phyloP scores from a whole-genome alignment of 2,329 filamentous ascomycete genomes.

The Aspergillus amoenus region DNA sequence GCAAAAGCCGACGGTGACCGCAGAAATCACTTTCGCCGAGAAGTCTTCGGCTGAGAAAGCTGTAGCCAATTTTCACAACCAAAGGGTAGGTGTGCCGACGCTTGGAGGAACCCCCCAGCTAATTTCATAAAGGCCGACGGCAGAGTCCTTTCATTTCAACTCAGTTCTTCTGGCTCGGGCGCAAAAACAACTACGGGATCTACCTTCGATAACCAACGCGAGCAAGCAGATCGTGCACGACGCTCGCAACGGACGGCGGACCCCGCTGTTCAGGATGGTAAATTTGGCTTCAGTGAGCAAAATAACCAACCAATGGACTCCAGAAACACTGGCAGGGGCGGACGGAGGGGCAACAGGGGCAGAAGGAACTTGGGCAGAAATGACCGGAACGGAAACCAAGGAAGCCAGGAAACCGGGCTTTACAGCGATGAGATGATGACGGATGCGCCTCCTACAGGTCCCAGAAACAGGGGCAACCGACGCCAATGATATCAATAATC shows the following conservation, averaged over 20 bases:
- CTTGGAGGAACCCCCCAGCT: constrained; percentile 9
- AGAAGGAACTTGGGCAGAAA: constrained; percentile 12
- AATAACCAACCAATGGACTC: constrained; percentile 13
- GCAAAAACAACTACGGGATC: constrained; percentile 5
- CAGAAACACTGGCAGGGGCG: constrained; percentile 13
- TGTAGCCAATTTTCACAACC: constrained; percentile 62
- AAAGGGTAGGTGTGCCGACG: constrained; percentile 49
- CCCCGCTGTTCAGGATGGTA: constrained; percentile 38
- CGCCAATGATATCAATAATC: constrained; percentile 11
- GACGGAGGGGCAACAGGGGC: constrained; percentile 16
- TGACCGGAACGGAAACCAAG: constrained; percentile 12
- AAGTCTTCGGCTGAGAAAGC: constrained; percentile 58
- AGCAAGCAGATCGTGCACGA: constrained; percentile 42
- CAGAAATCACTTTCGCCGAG: constrained; percentile 59
- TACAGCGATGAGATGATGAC: constrained; percentile 45
- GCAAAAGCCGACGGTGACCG: constrained; percentile 58
- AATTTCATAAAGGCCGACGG: constrained; percentile 55
- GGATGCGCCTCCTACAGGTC: constrained; percentile 32
- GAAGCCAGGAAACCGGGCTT: constrained; percentile 24
- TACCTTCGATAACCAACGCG: constrained; percentile 37
- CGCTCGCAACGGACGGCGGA: constrained; percentile 35
- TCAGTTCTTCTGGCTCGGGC: constrained; percentile 39
- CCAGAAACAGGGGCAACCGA: constrained; percentile 20
- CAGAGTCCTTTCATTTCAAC: constrained; percentile 56
- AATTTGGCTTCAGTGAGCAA: constrained; percentile 36